A percentile compares a stretch with the other conserved stretches of the same genome.
phyloP scores from a whole-genome alignment of 208 protist species.

The Trypanosoma congolense region DNA sequence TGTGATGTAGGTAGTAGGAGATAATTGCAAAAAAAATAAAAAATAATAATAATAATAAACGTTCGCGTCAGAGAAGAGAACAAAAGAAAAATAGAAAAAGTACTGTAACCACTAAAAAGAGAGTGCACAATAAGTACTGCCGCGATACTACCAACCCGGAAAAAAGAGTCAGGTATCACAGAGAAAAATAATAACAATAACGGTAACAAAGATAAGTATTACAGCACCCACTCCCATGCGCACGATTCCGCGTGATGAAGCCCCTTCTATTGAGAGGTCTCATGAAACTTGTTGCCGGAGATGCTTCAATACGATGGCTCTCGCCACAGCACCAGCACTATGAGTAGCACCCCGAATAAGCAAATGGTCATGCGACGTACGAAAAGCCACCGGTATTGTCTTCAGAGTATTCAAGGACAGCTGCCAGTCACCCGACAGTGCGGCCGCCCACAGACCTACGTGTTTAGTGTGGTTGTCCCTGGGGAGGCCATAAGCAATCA shows the following conservation, averaged over 20 bases:
- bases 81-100: too few species aligned
- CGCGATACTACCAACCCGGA: too few species aligned
- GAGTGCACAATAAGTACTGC: too few species aligned
- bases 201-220: not conserved
- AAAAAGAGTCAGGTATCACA: not conserved
- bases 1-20: not conserved
- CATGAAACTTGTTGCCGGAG: constrained; percentile 35
- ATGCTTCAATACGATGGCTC: constrained; percentile 49
- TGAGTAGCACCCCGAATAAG: constrained; percentile 53
- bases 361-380: constrained; percentile 63
- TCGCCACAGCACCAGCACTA: constrained; percentile 40
- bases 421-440: constrained; percentile 63
- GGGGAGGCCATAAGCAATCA: constrained; percentile 59
- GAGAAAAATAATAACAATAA: constrained; percentile 4
- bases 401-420: constrained; percentile 53
- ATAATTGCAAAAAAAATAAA: not conserved
- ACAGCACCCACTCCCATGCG: not conserved
- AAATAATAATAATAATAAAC: not conserved
- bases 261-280: not conserved
- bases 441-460: constrained; percentile 62
- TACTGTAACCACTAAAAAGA: too few species aligned
- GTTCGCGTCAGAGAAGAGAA: not conserved
- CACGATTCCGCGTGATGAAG: too few species aligned
- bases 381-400: constrained; percentile 33
- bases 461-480: constrained; percentile 74